These are phyloP conservation scores for Colletotrichum echinochloae DNA, from an alignment of 2,329 filamentous ascomycete species.

Conservation along the genomic window DNA sequence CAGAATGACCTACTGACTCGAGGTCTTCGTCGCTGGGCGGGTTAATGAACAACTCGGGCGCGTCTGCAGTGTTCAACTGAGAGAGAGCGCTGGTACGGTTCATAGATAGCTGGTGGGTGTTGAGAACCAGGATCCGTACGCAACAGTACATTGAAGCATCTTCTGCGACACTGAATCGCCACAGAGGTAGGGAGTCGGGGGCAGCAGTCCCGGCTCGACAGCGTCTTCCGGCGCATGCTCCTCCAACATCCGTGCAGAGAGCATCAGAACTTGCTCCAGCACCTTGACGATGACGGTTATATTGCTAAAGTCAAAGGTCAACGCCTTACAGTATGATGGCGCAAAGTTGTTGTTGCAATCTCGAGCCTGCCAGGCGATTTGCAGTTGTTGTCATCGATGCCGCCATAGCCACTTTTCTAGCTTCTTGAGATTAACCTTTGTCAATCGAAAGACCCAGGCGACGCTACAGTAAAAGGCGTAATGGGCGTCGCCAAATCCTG, in stretches of 20 bases:
- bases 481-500: too few species aligned
- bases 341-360: too few species aligned
- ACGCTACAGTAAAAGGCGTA: too few species aligned
- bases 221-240: slow-evolving; percentile 11
- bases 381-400: too few species aligned
- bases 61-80: slow-evolving; percentile 2
- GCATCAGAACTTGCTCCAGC: slow-evolving; percentile 13
- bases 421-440: too few species aligned
- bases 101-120: not conserved
- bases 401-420: too few species aligned
- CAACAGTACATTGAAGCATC: slow-evolving; percentile 13
- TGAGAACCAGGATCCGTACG: not conserved
- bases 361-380: too few species aligned
- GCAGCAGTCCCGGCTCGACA: not conserved
- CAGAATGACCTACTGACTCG: not conserved
- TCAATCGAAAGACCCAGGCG: too few species aligned
- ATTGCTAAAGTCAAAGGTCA: slow-evolving; percentile 10
- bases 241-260: slow-evolving; percentile 9
- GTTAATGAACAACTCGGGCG: not conserved
- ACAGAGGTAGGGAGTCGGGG: not conserved
- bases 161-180: not conserved
- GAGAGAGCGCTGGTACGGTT: not conserved
- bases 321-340: too few species aligned
- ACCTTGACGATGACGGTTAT: slow-evolving; percentile 7
- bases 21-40: slow-evolving; percentile 10